Percentiles rank a stretch among this genome's conserved stretches.
Conservation (phyloP, 1,139 yeast genomes). For the Casaregolazyma lundiana region DNA sequence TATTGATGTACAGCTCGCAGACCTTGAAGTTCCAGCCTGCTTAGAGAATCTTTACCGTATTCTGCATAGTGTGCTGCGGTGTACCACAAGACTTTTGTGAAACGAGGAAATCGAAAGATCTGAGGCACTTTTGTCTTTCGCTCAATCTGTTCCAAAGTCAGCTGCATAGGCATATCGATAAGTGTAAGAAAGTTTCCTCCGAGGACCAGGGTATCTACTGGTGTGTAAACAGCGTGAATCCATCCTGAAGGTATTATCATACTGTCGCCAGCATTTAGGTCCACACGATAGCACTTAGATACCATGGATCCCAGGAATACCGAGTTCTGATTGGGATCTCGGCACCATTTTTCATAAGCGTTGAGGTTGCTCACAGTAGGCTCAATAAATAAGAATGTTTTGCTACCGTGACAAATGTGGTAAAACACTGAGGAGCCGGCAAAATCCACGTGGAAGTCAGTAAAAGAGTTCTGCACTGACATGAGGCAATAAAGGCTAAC, state of each 20-base stretch:
- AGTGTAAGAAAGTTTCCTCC: conserved; percentile 84
- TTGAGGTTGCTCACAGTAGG: conserved; percentile 62
- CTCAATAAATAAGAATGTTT: conserved; percentile 72
- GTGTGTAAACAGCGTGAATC: conserved; percentile 89
- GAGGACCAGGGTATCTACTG: conserved; percentile 71
- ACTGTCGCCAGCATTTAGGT: conserved; percentile 63
- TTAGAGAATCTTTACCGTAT: neutral
- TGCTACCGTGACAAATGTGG: conserved; percentile 68
- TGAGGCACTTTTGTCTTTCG: conserved; percentile 65
- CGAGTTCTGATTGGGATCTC: conserved; percentile 55
- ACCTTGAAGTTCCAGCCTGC: conserved; percentile 9
- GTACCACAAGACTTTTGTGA: conserved; percentile 66
- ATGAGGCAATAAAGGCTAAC: conserved; percentile 81
- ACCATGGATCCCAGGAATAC: conserved; percentile 63
- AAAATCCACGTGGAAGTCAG: conserved; percentile 89
- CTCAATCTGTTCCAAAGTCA: conserved; percentile 60
- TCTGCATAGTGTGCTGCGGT: conserved; percentile 30
- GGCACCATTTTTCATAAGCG: conserved; percentile 70
- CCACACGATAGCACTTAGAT: conserved; percentile 53
- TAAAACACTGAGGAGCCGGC: conserved; percentile 92
- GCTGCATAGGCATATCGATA: conserved; percentile 57
- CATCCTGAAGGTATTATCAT: conserved; percentile 87
- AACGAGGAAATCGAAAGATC: conserved; percentile 73
- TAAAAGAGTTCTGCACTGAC: conserved; percentile 77
- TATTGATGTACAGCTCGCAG: conserved; percentile 5